Evolutionary conservation across 2,329 filamentous ascomycete species (phyloP).

Genomic region (Dichotomopilus funicola): DNA sequence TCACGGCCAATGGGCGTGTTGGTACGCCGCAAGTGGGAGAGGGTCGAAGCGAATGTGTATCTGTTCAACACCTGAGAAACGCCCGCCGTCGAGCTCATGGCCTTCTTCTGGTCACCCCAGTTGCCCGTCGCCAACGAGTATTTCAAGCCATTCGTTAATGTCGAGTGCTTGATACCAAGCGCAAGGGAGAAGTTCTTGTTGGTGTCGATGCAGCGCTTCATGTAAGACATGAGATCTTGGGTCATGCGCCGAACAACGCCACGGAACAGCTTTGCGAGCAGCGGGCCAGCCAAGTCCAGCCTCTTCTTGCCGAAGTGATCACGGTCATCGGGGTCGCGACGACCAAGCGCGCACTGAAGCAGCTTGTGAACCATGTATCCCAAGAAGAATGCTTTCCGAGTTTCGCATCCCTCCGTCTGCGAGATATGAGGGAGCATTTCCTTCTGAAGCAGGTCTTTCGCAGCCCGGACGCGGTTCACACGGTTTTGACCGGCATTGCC

Average conservation of each 20-base stretch:
- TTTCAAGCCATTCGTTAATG: constrained; percentile 87
- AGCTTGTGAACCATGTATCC: constrained; percentile 98
- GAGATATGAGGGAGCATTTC: constrained; percentile 96
- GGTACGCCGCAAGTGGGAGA: constrained; percentile 93
- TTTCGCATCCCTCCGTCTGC: constrained; percentile 89
- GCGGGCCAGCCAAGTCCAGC: constrained; percentile 85
- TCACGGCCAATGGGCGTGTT: constrained; percentile 97
- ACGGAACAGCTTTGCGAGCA: constrained; percentile 94
- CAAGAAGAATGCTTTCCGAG: constrained; percentile 93
- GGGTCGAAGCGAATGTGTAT: constrained; percentile 92
- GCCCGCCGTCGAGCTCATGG: constrained; percentile 87
- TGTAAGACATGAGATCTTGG: constrained; percentile 81
- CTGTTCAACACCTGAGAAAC: constrained; percentile 97
- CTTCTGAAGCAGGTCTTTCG: constrained; percentile 91
- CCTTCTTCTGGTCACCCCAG: constrained; percentile 99
- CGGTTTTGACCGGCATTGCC: constrained; percentile 63
- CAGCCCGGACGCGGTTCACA: constrained; percentile 86
- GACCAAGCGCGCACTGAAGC: constrained; percentile 84
- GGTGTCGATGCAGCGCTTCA: constrained; percentile 86
- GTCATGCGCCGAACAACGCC: constrained; percentile 86
- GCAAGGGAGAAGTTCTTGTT: constrained; percentile 85
- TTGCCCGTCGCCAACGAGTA: constrained; percentile 97
- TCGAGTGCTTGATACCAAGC: constrained; percentile 83
- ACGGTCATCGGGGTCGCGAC: constrained; percentile 90
- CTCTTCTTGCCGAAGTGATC: constrained; percentile 99